Evolutionary conservation across 768 basidiomycete species (phyloP).

Genomic region (Pisolithus albus): DNA sequence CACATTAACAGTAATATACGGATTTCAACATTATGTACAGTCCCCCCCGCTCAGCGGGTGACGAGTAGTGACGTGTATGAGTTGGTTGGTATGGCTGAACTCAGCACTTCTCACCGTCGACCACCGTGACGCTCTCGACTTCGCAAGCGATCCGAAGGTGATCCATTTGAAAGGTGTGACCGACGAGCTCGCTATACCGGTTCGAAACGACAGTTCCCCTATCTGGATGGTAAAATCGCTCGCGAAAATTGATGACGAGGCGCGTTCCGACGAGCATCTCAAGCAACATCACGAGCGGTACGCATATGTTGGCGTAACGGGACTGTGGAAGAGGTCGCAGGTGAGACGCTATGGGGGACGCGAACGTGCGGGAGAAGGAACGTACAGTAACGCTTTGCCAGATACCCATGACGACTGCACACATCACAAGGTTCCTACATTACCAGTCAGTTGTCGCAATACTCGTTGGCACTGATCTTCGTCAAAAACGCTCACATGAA

Average conservation of each 20-base stretch:
- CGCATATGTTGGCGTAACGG: slow-evolving; percentile 23
- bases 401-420: slow-evolving; percentile 20
- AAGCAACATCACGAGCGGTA: slow-evolving; percentile 26
- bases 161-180: slow-evolving; percentile 3
- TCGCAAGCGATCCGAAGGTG: slow-evolving; percentile 4
- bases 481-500: slow-evolving; percentile 18
- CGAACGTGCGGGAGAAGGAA: background rate
- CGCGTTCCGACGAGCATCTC: slow-evolving; percentile 26
- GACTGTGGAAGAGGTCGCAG: slow-evolving; percentile 6
- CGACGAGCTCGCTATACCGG: slow-evolving; percentile 10
- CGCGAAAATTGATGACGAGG: slow-evolving; percentile 27
- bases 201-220: slow-evolving; percentile 4
- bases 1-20: background rate
- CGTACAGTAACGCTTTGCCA: slow-evolving; percentile 22
- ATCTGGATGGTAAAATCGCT: slow-evolving; percentile 18
- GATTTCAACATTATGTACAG: background rate
- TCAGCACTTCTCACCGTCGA: slow-evolving; percentile 8
- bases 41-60: no score
- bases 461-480: no score
- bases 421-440: slow-evolving; percentile 19
- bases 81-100: no score
- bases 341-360: background rate
- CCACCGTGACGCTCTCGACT: slow-evolving; percentile 15
- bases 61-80: no score
- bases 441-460: background rate